These are phyloP conservation scores for Boeremia lycopersici DNA, from an alignment of 2,329 filamentous ascomycete genomes.

Conservation along the genomic window DNA sequence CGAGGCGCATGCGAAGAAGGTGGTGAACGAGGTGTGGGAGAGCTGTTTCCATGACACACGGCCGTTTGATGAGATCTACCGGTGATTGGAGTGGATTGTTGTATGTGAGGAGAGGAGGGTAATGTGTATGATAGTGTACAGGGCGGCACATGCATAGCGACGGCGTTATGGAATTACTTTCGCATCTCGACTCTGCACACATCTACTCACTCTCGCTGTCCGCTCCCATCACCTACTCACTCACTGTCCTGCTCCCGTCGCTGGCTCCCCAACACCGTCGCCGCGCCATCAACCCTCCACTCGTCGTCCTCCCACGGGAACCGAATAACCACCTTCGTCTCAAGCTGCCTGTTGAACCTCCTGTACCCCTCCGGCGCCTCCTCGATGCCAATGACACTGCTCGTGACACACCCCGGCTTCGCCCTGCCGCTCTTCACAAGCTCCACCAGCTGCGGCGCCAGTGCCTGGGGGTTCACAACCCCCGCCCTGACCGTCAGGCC, in stretches of 20 bases:
- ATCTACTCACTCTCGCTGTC: too few relatives aligned
- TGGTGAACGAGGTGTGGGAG: conserved; percentile 98
- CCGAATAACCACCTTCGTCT: not conserved
- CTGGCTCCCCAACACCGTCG: not conserved
- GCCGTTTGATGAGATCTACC: conserved; percentile 96
- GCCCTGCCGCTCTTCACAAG: not conserved
- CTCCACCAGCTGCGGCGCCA: not conserved
- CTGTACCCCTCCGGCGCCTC: not conserved
- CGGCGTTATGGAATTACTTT: conserved; percentile 3
- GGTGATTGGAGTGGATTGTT: conserved; percentile 51
- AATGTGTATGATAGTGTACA: conserved; percentile 12
- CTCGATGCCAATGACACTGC: not conserved
- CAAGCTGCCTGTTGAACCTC: not conserved
- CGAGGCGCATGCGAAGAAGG: conserved; percentile 81
- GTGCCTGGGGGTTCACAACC: not conserved
- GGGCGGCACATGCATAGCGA: conserved; percentile 16
- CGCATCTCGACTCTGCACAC: not conserved
- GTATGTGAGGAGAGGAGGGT: not conserved
- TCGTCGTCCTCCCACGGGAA: not conserved
- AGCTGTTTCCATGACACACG: conserved; percentile 94
- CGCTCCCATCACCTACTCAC: not conserved
- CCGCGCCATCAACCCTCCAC: not conserved
- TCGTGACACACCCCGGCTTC: not conserved
- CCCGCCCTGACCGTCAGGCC: not conserved
- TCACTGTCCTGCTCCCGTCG: not conserved